Conservation (phyloP, 176 grass and related monocot genomes). For the Eleusine coracana region DNA sequence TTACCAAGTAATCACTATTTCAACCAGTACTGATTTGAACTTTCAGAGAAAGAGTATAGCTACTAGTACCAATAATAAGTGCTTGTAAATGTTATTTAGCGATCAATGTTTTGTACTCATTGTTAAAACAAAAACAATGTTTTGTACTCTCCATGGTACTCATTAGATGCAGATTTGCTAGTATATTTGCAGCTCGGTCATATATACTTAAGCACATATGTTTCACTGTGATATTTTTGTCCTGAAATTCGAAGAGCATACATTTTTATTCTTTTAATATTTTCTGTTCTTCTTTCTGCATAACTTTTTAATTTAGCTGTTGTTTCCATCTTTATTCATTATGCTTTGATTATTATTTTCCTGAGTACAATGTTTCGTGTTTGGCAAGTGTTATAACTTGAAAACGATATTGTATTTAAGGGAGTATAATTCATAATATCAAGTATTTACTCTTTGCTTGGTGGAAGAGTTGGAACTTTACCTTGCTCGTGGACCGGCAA, state of each 20-base stretch:
- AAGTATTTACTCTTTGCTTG: neutral
- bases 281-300: no score
- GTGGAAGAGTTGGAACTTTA: neutral
- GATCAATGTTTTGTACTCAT: no score
- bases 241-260: no score
- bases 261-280: no score
- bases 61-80: neutral
- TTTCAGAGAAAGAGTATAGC: neutral
- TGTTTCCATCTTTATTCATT: no score
- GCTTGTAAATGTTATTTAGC: conserved; percentile 18
- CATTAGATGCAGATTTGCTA: neutral
- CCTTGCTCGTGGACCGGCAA: neutral
- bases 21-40: neutral
- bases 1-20: neutral
- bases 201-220: no score
- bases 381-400: neutral
- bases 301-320: no score
- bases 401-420: no score
- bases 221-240: no score
- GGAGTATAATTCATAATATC: no score
- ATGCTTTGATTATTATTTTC: no score
- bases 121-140: neutral
- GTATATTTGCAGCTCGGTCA: neutral
- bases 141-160: conserved; percentile 3
- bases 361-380: neutral